Evolutionary conservation across 2,329 filamentous ascomycete species (phyloP), one percentile per base, ranked within the genome.

Genomic region (Periconia macrospinosa): DNA sequence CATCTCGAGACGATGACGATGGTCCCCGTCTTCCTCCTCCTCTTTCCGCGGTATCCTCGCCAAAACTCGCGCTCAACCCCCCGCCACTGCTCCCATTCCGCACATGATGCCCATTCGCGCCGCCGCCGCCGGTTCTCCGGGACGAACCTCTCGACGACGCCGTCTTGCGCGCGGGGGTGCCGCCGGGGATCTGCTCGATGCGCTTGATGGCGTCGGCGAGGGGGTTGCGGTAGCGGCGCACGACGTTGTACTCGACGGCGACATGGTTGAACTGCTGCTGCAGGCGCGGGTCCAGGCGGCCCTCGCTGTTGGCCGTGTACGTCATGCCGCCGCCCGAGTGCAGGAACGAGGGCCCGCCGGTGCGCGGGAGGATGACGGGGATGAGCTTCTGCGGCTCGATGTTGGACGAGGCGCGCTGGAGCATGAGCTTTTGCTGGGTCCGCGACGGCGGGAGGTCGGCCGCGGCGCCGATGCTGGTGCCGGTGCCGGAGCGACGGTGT

Each of bases 361-460:
- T 65, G 30, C 73, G 69, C 14, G 71, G 71, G 6, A 76, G 59
- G 14, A 74, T 70, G 13, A 71, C 72, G 47, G 67, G 77, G 56
- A 74, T 60, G 59, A 75, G 68, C 53, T 86, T 71, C 30, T 82
- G 76, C 0, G 85, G 85, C 61, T 91, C 88, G 45, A 91, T 86
- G 59, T 83, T 84, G 3, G 87, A 90, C 66, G 86, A 89, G 30
- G 87, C 88, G 37, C 88, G 83, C 66, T 91, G 87, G 1, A 91
- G 79, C 73, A 90, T 87, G 14, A 91, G 78, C 65, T 91, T 91
- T 69, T 91, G 87, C 72, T 91, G 87, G 1, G 87, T 90, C 14
- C 88, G 81, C 50, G 86, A 89, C 63, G 78, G 58, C 60, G 73
- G 58, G 33, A 75, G 57, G 75, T 72, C 62, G n/a, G 67, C 72